Evolutionary conservation across 306 rosid genomes (phyloP).

Genomic region (Acacia melanoxylon): DNA sequence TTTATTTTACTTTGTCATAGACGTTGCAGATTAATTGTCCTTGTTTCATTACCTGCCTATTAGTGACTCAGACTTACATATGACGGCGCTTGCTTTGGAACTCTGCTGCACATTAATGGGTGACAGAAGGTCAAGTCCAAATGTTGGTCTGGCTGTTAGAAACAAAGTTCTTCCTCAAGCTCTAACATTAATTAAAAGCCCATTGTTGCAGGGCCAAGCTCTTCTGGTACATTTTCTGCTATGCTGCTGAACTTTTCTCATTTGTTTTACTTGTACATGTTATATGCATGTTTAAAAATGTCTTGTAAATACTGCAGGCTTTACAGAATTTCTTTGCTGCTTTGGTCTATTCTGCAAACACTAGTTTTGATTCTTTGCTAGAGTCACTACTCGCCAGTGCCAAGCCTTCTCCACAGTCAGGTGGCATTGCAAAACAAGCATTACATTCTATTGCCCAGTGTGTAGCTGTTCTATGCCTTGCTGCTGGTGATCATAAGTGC

Average conservation of each 20-base stretch:
- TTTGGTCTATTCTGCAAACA: conserved; percentile 88
- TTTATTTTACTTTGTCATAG: conserved; percentile 1
- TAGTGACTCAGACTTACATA: conserved; percentile 99
- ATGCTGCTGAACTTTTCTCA: conserved; percentile 12
- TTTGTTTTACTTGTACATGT: conserved; percentile 14
- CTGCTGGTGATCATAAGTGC: conserved; percentile 90
- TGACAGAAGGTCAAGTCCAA: conserved; percentile 88
- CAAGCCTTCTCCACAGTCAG: conserved; percentile 91
- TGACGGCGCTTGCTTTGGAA: conserved; percentile 98
- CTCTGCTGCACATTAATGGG: conserved; percentile 97
- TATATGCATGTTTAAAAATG: conserved; percentile 32
- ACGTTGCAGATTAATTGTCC: conserved; percentile 27
- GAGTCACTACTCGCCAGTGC: conserved; percentile 92
- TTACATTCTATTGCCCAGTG: conserved; percentile 94
- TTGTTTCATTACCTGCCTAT: conserved; percentile 25
- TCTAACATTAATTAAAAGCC: conserved; percentile 79
- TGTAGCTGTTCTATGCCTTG: conserved; percentile 96
- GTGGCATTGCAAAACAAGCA: conserved; percentile 99
- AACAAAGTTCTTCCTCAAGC: conserved; percentile 99
- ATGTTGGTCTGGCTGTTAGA: conserved; percentile 88
- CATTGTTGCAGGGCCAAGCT: conserved; percentile 98
- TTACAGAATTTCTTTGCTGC: conserved; percentile 90
- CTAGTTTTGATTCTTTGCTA: conserved; percentile 87
- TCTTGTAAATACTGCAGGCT: conserved; percentile 61
- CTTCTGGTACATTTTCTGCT: conserved; percentile 61